These are phyloP conservation scores for Candida montana DNA, from an alignment of 805 yeast species.

Conservation along the genomic window DNA sequence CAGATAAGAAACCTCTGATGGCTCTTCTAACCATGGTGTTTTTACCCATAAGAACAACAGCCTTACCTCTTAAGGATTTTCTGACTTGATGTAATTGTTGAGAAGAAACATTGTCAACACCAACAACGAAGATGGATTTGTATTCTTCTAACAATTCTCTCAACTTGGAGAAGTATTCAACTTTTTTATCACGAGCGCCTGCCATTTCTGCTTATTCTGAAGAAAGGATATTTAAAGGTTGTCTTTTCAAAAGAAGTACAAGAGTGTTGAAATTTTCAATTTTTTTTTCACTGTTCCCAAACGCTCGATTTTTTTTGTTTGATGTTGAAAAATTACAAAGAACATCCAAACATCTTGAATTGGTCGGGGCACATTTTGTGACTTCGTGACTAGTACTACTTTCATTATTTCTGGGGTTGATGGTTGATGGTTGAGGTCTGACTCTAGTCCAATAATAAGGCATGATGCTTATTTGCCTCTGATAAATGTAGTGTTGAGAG, in stretches of 20 bases:
- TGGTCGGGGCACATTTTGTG: too few relatives aligned
- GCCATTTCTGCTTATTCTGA: constrained; percentile 92
- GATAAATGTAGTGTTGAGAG: too few relatives aligned
- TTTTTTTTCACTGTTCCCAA: constrained; percentile 2
- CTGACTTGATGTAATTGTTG: constrained; percentile 99
- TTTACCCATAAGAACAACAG: constrained; percentile 98
- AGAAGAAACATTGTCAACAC: constrained; percentile 99
- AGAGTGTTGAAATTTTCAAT: neutral
- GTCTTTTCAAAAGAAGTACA: neutral
- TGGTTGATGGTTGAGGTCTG: too few relatives aligned
- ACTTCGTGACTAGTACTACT: too few relatives aligned
- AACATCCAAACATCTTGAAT: too few relatives aligned
- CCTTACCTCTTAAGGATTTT: constrained; percentile 91
- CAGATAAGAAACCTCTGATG: constrained; percentile 89
- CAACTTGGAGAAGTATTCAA: constrained; percentile 90
- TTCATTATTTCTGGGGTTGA: too few relatives aligned
- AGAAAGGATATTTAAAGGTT: constrained; percentile 91
- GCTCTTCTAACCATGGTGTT: constrained; percentile 99
- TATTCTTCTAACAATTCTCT: constrained; percentile 92
- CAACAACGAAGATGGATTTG: constrained; percentile 98
- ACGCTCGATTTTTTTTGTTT: too few relatives aligned
- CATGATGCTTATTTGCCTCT: too few relatives aligned
- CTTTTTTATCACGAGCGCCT: constrained; percentile 98
- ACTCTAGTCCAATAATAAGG: too few relatives aligned
- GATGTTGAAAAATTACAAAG: neutral